A percentile compares a stretch with the other conserved stretches of the same genome.
Conservation (phyloP, 805 yeast species). For the Starmerella stigmatis region DNA sequence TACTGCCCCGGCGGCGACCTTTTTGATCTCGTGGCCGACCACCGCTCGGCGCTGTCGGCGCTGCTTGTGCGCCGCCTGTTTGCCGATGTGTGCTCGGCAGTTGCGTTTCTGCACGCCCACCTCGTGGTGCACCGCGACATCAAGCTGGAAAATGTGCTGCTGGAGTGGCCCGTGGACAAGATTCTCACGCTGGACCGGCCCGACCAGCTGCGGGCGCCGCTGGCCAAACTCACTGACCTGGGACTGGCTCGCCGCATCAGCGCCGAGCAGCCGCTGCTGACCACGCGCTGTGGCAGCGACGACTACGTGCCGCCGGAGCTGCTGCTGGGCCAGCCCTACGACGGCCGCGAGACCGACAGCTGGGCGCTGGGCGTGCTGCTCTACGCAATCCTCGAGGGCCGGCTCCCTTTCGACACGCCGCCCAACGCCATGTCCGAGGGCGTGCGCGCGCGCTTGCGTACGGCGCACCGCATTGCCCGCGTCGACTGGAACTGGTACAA, state of each 20-base stretch:
- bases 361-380: conserved; percentile 95
- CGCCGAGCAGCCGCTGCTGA: conserved; percentile 49
- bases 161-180: conserved; percentile 33
- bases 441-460: conserved; percentile 39
- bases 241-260: conserved; percentile 71
- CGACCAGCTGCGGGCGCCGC: conserved; percentile 23
- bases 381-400: conserved; percentile 70
- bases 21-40: conserved; percentile 46
- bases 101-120: conserved; percentile 56
- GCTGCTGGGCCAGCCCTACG: conserved; percentile 79
- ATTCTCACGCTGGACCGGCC: conserved; percentile 24
- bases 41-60: conserved; percentile 39
- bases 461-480: conserved; percentile 83
- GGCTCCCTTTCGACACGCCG: conserved; percentile 86
- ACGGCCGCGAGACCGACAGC: conserved; percentile 81
- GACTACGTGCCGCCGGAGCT: conserved; percentile 95
- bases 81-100: conserved; percentile 59
- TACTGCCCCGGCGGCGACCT: conserved; percentile 81
- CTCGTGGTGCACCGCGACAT: conserved; percentile 81
- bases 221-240: conserved; percentile 69
- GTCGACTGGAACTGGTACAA: conserved; percentile 82
- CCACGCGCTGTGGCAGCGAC: conserved; percentile 91
- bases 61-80: conserved; percentile 50
- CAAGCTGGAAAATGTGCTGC: conserved; percentile 74
- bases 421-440: conserved; percentile 32